Conservation (phyloP, 1,284 basidiomycete species). For the Tilletiaria anomala region DNA sequence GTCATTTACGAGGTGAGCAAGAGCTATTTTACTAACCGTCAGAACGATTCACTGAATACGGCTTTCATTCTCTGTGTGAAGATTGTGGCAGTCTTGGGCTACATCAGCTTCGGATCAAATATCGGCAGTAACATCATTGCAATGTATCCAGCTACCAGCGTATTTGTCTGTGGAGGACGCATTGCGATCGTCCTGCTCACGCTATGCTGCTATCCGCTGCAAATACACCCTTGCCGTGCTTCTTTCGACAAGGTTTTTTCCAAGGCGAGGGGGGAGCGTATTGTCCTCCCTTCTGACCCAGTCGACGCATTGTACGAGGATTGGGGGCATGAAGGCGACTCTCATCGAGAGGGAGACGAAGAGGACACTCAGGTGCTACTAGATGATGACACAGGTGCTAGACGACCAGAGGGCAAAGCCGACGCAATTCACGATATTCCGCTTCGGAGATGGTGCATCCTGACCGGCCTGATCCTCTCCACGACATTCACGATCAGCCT, state of each 20-base stretch:
- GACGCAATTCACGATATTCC: slow-evolving; percentile 9
- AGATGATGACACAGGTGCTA: no score
- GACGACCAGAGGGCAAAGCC: no score
- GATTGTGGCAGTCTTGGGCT: slow-evolving; percentile 52
- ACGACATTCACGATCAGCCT: slow-evolving; percentile 26
- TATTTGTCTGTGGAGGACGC: slow-evolving; percentile 83
- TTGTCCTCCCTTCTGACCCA: no score
- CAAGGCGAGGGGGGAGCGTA: no score
- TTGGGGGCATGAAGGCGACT: no score
- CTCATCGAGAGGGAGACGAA: slow-evolving; percentile 2
- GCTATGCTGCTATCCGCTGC: slow-evolving; percentile 47
- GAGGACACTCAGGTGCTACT: slow-evolving; percentile 2
- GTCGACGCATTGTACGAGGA: no score
- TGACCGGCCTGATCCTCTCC: slow-evolving; percentile 25
- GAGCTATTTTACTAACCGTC: background rate
- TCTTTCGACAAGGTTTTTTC: slow-evolving; percentile 80
- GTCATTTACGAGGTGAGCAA: slow-evolving; percentile 19
- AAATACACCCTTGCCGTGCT: slow-evolving; percentile 67
- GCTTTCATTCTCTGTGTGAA: slow-evolving; percentile 4
- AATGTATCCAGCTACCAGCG: slow-evolving; percentile 69
- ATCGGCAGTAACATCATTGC: slow-evolving; percentile 36
- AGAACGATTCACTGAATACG: background rate
- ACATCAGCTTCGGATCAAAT: slow-evolving; percentile 83
- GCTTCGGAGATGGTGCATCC: slow-evolving; percentile 9
- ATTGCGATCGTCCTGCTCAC: slow-evolving; percentile 77